Percentiles rank a stretch among this genome's conserved stretches.
Evolutionary conservation across 345 rosid genomes (phyloP).

Genomic region (Populus deltoides): DNA sequence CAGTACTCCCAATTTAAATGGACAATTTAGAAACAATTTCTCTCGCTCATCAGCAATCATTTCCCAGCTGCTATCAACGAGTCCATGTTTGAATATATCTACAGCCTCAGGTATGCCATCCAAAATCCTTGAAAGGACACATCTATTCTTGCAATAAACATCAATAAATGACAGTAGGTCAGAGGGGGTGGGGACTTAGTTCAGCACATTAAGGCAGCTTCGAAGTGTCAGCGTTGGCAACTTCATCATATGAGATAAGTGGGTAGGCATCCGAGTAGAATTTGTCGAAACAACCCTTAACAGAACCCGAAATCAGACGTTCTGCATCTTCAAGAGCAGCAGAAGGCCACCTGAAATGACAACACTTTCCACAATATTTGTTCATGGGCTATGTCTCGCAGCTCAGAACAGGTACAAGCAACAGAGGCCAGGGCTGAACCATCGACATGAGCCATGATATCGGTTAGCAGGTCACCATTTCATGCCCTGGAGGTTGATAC

Average conservation of each 20-base stretch:
- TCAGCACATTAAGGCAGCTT: not conserved
- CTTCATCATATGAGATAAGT: slow-evolving; percentile 7
- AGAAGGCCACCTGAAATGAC: slow-evolving; percentile 44
- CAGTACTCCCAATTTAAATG: slow-evolving; percentile 22
- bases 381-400: slow-evolving; percentile 23
- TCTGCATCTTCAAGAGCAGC: slow-evolving; percentile 21
- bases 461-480: slow-evolving; percentile 23
- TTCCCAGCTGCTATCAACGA: not conserved
- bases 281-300: slow-evolving; percentile 9
- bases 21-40: slow-evolving; percentile 24
- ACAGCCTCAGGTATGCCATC: slow-evolving; percentile 23
- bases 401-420: slow-evolving; percentile 30
- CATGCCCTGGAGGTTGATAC: slow-evolving; percentile 12
- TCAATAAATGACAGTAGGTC: slow-evolving; percentile 36
- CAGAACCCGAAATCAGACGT: not conserved
- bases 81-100: not conserved
- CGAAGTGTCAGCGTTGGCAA: not conserved
- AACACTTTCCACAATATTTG: slow-evolving; percentile 22
- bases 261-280: slow-evolving; percentile 38
- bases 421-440: slow-evolving; percentile 34
- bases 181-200: not conserved
- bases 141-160: slow-evolving; percentile 24
- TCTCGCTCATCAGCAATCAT: not conserved
- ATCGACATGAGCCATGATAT: slow-evolving; percentile 29
- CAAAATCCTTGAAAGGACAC: slow-evolving; percentile 26